Conservation (phyloP, 352 stramenopile species). For the Saprolegnia diclina region DNA sequence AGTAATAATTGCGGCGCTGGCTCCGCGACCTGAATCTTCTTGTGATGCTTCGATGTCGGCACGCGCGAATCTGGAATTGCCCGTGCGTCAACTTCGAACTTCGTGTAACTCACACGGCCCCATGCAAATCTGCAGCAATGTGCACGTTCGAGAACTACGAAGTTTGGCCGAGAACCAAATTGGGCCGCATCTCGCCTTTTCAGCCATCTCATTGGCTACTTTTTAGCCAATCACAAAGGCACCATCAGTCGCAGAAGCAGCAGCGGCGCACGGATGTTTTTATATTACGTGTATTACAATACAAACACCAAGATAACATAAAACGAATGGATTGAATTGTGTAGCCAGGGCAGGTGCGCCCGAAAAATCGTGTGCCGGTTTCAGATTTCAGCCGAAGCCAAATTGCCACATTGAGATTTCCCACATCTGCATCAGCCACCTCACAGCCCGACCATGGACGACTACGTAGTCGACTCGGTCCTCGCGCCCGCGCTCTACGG, state of each 20-base stretch:
- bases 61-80: neutral
- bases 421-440: neutral
- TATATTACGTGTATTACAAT: neutral
- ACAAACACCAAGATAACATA: neutral
- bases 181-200: neutral
- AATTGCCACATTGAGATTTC: neutral
- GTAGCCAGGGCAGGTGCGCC: neutral
- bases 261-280: neutral
- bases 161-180: neutral
- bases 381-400: neutral
- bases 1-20: too few species aligned
- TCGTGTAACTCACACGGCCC: neutral
- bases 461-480: conserved; percentile 7
- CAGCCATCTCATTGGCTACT: neutral
- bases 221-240: neutral
- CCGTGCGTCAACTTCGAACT: neutral
- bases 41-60: neutral
- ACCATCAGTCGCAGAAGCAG: neutral
- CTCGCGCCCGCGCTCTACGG: conserved; percentile 68
- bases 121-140: neutral
- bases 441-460: neutral
- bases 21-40: neutral
- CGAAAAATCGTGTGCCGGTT: neutral
- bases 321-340: neutral
- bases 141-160: neutral